Base-by-base conservation (phyloP, 2,329 filamentous ascomycete genomes). In the Seiridium unicorne region DNA sequence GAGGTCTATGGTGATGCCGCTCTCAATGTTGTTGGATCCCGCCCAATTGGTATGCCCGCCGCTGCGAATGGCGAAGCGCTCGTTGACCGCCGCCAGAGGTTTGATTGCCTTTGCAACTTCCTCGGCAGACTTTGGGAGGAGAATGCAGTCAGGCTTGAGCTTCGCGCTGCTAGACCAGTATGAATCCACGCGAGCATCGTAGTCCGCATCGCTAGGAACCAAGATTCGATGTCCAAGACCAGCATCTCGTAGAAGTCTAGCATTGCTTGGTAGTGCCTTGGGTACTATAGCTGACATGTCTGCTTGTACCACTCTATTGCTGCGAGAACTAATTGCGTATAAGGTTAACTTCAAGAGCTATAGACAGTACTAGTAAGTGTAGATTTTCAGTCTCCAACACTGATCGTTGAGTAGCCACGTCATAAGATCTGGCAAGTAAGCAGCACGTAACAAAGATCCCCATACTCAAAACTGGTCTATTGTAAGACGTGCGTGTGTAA, bases 241-340 rank as follows among this genome's bases (percentile, higher is more conserved):
- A 42, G 38, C 13, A 13, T 42, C 38, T 7, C 38, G 7, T 7
- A 42, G 13, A 42, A 42, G 7, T 13, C 13, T 42, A 2, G 38
- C 38, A 8, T 42, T 8, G 1, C 7, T 1, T 42, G 38, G 38
- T 42, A 42, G 38, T 13, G 13, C 1, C 38, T 42, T 42, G 7
- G 38, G 38, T 2, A 42, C 69, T 35, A 79, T 71, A 5, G 78
- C 79, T 56, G 76, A 81, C 1, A 80, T 80, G 3, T 71, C 72
- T 55, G n/a, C n/a, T 77, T 71, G 4, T 76, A 72, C 34, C 79
- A 81, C 67, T 83, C 80, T 26, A 26, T 26, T 26, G 18, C 18
- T 26, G 18, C 18, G 18, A 26, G 18, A 26, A 2, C 18, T 26
- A 2, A 26, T 26, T 26, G 18, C 18, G 18, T 26, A 26, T 26